A percentile compares a stretch with the other conserved stretches of the same genome.
Evolutionary conservation across 2,329 filamentous ascomycete genomes (phyloP).

Genomic region (Colletotrichum eleusines): DNA sequence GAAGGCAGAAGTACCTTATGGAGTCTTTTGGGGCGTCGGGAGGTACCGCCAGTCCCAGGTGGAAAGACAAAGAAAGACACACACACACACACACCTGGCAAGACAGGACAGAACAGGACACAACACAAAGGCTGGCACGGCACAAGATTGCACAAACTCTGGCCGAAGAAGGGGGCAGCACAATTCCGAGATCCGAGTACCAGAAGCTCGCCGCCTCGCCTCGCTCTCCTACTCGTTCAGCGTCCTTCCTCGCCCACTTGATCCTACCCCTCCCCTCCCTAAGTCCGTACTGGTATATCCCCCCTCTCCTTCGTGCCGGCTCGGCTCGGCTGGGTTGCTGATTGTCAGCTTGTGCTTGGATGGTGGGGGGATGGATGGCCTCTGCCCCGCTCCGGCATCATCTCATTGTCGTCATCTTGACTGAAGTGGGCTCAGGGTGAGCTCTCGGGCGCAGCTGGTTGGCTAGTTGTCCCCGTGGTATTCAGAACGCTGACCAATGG

Average conservation of each 20-base stretch:
- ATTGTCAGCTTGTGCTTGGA: slow-evolving; percentile 15
- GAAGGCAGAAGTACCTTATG: slow-evolving; percentile 31
- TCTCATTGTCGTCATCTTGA: slow-evolving; percentile 34
- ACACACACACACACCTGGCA: not conserved
- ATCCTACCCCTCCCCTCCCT: not conserved
- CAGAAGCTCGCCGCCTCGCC: slow-evolving; percentile 39
- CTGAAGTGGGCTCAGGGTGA: slow-evolving; percentile 15
- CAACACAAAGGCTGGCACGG: slow-evolving; percentile 1
- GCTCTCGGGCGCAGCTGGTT: slow-evolving; percentile 21
- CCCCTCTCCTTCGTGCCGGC: not conserved
- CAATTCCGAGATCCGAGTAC: slow-evolving; percentile 38
- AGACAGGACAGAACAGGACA: not conserved
- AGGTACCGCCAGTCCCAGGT: slow-evolving; percentile 15
- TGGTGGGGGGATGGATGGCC: slow-evolving; percentile 29
- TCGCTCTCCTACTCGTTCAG: slow-evolving; percentile 2
- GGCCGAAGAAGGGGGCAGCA: slow-evolving; percentile 7
- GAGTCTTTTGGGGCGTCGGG: too few relatives aligned
- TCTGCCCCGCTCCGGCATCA: slow-evolving; percentile 35
- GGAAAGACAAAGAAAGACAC: not conserved
- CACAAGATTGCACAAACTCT: slow-evolving; percentile 38
- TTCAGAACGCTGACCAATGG: slow-evolving; percentile 30
- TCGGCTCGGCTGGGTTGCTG: too few relatives aligned
- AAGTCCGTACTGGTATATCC: slow-evolving; percentile 1
- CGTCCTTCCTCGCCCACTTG: slow-evolving; percentile 1
- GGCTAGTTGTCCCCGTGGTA: not conserved